These are phyloP conservation scores for Neurospora sp. DNA, from an alignment of 495 filamentous ascomycete genomes.

Conservation along the genomic window DNA sequence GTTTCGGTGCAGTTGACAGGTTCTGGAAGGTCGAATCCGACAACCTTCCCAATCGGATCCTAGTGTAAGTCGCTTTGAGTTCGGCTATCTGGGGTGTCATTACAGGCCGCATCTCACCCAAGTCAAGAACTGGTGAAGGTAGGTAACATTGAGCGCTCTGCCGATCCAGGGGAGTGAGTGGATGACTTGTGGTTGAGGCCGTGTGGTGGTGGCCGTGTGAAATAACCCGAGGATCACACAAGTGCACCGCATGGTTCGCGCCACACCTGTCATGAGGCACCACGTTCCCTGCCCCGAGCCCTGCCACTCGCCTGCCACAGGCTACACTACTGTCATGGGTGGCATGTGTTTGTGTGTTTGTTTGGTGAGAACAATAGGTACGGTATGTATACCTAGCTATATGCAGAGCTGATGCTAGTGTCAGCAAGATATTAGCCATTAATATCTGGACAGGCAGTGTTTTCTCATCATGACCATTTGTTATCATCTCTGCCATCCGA, in stretches of 20 bases:
- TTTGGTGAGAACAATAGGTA: not conserved
- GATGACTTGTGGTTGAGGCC: not conserved
- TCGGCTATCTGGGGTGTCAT: not conserved
- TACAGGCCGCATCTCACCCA: not conserved
- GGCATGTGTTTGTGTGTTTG: not conserved
- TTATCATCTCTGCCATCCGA: not conserved
- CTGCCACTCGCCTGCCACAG: not conserved
- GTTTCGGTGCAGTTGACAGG: not conserved
- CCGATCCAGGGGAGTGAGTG: not conserved
- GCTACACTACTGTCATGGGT: not conserved
- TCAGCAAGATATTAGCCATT: not conserved
- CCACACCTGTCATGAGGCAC: not conserved
- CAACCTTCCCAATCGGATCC: conserved; percentile 19
- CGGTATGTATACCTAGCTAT: not conserved
- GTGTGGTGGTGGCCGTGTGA: not conserved
- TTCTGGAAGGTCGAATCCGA: conserved; percentile 10
- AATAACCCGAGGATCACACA: not conserved
- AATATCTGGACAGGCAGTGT: not conserved
- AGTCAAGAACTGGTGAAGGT: not conserved
- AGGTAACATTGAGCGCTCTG: not conserved
- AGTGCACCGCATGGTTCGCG: not conserved
- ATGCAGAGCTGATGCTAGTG: not conserved
- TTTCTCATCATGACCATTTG: not conserved
- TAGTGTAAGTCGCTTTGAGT: not conserved
- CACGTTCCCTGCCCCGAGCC: not conserved